Percentiles rank a stretch among this genome's conserved stretches.
Conservation (phyloP, 1,139 yeast genomes). For the Yamadazyma triangularis region DNA sequence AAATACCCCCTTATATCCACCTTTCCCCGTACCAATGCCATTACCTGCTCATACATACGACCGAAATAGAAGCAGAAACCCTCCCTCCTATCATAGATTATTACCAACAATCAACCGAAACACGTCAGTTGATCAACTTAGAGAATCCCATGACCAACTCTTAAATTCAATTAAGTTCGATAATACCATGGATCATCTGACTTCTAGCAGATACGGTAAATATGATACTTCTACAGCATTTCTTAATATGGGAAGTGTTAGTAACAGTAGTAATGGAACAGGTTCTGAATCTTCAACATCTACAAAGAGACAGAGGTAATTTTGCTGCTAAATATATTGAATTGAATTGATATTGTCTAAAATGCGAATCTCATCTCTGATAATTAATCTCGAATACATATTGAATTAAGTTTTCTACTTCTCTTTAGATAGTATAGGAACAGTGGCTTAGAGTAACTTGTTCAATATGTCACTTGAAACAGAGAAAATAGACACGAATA, state of each 20-base stretch:
- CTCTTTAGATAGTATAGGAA: no score
- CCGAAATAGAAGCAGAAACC: slow-evolving; percentile 4
- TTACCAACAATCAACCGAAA: slow-evolving; percentile 14
- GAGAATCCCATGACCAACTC: slow-evolving; percentile 19
- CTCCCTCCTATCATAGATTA: slow-evolving; percentile 9
- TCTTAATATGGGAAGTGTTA: slow-evolving; percentile 17
- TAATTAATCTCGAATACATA: no score
- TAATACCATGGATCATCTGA: slow-evolving; percentile 6
- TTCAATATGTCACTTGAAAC: no score
- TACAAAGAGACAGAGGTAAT: not conserved
- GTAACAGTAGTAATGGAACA: slow-evolving; percentile 6
- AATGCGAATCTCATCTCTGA: not conserved
- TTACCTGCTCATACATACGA: no score
- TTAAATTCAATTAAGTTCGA: slow-evolving; percentile 19
- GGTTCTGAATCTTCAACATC: not conserved
- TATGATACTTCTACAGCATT: slow-evolving; percentile 21
- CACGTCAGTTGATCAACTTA: slow-evolving; percentile 17
- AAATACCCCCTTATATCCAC: not conserved
- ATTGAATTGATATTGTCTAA: no score
- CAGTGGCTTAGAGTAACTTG: no score
- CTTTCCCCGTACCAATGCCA: slow-evolving; percentile 1
- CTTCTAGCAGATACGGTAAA: slow-evolving; percentile 24
- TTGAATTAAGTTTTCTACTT: no score
- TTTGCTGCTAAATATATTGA: no score
- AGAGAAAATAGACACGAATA: no score